Base-by-base conservation (phyloP, 306 rosid species). In the Cucurbita moschata region DNA sequence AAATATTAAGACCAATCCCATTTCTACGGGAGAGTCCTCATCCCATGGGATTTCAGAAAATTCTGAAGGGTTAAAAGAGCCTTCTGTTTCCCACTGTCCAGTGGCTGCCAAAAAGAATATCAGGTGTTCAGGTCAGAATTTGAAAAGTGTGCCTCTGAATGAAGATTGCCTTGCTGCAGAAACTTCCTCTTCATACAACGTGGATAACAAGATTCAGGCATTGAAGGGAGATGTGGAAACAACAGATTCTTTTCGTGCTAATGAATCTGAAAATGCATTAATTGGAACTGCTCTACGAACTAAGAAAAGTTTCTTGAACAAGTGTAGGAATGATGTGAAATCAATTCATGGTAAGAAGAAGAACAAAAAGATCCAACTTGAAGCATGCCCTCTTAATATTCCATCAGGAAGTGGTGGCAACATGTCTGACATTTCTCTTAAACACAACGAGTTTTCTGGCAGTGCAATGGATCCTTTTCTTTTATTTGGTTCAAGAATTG, bases 101-200 rank as follows among this genome's bases (percentile, higher is more conserved):
- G 73, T 72, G 78, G 80, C 87, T 78, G 70, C 77, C 77, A 88
- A 74, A 77, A 90, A 85, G 79, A 84, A 78, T 76, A 50, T 39
- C 68, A 75, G 79, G 74, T 52, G 72, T 56, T 46, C 54, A 47
- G 74, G 84, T 77, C 88, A 79, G 65, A 79, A 74, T 81, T 83
- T 77, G 79, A 91, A 88, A 82, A 88, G 96, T 83, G 91, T 79
- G 70, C 76, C 79, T 54, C 82, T 67, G 65, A 89, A 84, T 79
- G 89, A 81, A 81, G 91, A 71, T 52, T 56, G 62, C 77, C 81
- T 51, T 58, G 80, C 80, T 74, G 78, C 75, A 72, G 82, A 72
- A 78, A 71, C 52, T 26, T 61, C 71, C 80, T 70, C 78, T 80
- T 79, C 65, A 64, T 80, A 81, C 77, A 65, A 61, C 26, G 71